Evolutionary conservation across 1,284 basidiomycete species (phyloP), one percentile per base, ranked within the genome.

Genomic region (Pseudozyma thailandica): DNA sequence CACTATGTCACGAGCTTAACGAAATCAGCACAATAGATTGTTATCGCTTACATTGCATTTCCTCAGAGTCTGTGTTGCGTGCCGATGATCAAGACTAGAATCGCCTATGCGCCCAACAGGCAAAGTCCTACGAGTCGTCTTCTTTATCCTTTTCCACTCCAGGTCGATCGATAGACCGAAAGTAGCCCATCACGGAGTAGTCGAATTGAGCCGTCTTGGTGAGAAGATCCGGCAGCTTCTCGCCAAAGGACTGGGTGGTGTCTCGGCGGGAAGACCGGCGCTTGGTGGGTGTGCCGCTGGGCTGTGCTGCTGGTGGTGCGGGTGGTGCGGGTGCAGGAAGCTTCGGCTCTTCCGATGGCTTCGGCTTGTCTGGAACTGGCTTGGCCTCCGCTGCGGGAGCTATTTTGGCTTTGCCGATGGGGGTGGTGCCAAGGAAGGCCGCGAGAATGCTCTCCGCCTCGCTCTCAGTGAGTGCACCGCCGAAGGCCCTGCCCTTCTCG

Each of bases 381-480:
- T 39, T 26, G n/a, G 23, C 35, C 21, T 46, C 42, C 18, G 38
- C 16, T 4, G 25, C 9, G 6, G 27, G 20, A 6, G 51, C 48
- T 6, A 35, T 16, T 26, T 52, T 50, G 30, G 16, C 26, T 31
- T 42, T 61, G 2, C 50, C 64, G 7, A 55, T 15, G 9, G 53
- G 49, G 15, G 64, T 68, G 15, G 64, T 57, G 12, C 54, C 58
- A 18, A 69, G 55, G 21, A 69, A 69, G 1, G 65, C 65, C 2
- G 65, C 65, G 2, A 69, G 30, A 31, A 69, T 61, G 27, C 45
- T 62, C 28, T 69, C 59, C 8, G 65, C 65, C 44, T 69, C 59
- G 43, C 59, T 62, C 25, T 69, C 65, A 3, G 65, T 69, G 10
- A 69, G 48, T 6, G 59, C 59, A 8, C 20, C 16, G n/a, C 53